Conservation (phyloP, 345 rosid species). For the Cochlearia excelsa region DNA sequence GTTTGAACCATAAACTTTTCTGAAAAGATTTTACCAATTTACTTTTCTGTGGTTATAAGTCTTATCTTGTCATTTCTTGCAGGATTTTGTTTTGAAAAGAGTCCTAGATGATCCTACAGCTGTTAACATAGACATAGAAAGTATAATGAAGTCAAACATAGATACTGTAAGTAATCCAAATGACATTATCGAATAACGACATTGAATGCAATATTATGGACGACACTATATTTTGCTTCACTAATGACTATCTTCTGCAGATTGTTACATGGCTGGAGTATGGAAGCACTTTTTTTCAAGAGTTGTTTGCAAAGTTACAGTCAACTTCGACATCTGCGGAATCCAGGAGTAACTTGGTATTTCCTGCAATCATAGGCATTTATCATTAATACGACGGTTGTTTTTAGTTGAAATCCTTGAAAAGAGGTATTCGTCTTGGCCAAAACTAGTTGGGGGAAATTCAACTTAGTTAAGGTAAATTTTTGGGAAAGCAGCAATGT, state of each 20-base stretch:
- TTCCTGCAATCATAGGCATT: conserved; percentile 24
- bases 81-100: conserved; percentile 98
- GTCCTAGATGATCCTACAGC: conserved; percentile 81
- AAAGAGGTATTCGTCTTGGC: too few species aligned
- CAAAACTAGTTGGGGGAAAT: too few species aligned
- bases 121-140: conserved; percentile 78
- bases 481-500: too few species aligned
- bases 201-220: conserved; percentile 37
- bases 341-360: conserved; percentile 94
- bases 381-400: conserved; percentile 16
- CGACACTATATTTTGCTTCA: conserved; percentile 17
- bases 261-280: conserved; percentile 89
- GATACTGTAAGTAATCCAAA: conserved; percentile 87
- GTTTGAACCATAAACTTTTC: conserved; percentile 40
- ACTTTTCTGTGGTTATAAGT: conserved; percentile 8
- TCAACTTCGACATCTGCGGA: conserved; percentile 58
- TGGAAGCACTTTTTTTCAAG: conserved; percentile 90
- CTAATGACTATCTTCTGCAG: conserved; percentile 41
- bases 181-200: conserved; percentile 91
- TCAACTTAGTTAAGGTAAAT: too few species aligned
- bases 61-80: conserved; percentile 18
- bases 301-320: conserved; percentile 78
- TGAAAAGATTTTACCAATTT: background rate
- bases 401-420: too few species aligned
- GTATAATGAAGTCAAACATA: too few species aligned